Conservation (phyloP, 2,329 filamentous ascomycete species). For the Rhynchosporium secalis region DNA sequence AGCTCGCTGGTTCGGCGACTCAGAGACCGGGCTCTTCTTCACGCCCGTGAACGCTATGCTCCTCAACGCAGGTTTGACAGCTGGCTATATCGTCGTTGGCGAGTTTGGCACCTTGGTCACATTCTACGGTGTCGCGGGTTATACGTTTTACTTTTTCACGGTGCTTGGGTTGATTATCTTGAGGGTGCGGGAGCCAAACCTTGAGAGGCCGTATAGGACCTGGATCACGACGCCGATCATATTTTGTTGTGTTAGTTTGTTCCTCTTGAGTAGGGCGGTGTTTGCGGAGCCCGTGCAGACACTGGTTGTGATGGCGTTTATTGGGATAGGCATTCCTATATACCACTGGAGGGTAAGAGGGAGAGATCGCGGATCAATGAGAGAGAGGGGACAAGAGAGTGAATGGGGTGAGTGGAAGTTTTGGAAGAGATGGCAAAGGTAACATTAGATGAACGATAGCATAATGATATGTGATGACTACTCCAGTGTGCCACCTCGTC, state of each 20-base stretch:
- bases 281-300: constrained; percentile 92
- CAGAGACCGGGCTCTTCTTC: constrained; percentile 78
- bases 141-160: constrained; percentile 95
- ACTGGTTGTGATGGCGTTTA: constrained; percentile 80
- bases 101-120: constrained; percentile 91
- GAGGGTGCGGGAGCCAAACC: constrained; percentile 78
- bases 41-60: constrained; percentile 91
- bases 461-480: not conserved
- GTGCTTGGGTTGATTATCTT: constrained; percentile 92
- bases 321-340: constrained; percentile 78
- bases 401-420: constrained; percentile 57
- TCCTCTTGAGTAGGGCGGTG: constrained; percentile 82
- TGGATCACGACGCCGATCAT: constrained; percentile 98
- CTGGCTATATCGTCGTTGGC: constrained; percentile 78
- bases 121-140: constrained; percentile 96
- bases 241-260: constrained; percentile 96
- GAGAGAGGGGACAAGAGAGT: constrained; percentile 44
- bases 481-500: too few relatives aligned
- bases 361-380: constrained; percentile 53
- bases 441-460: not conserved
- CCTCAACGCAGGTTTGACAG: constrained; percentile 74
- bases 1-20: constrained; percentile 69
- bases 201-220: constrained; percentile 89
- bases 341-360: constrained; percentile 84
- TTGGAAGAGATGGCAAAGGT: constrained; percentile 46